Conservation (phyloP, 1,139 yeast species). For the Wickerhamomyces sp. region DNA sequence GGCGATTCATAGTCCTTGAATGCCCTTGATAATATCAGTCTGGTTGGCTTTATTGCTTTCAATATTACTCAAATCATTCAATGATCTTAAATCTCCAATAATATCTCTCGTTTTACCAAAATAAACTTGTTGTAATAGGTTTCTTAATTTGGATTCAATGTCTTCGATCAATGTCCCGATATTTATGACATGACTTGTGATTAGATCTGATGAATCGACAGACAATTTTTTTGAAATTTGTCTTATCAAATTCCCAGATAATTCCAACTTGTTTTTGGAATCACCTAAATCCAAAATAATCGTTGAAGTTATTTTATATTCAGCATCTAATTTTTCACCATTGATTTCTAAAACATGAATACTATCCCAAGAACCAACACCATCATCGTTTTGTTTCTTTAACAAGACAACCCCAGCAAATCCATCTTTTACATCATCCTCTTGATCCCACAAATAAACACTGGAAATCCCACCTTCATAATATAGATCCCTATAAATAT, state of each 20-base stretch:
- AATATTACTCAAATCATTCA: slow-evolving; percentile 38
- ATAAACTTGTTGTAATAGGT: slow-evolving; percentile 85
- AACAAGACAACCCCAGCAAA: slow-evolving; percentile 92
- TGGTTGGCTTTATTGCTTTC: slow-evolving; percentile 33
- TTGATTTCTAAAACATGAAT: slow-evolving; percentile 87
- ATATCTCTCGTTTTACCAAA: slow-evolving; percentile 93
- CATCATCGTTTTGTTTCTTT: slow-evolving; percentile 57
- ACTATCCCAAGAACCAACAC: slow-evolving; percentile 78
- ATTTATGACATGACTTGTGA: slow-evolving; percentile 60
- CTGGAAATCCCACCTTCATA: slow-evolving; percentile 91
- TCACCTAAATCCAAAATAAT: slow-evolving; percentile 66
- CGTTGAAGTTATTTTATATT: slow-evolving; percentile 80
- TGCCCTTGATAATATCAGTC: slow-evolving; percentile 42
- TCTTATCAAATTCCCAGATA: slow-evolving; percentile 84
- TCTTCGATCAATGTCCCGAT: slow-evolving; percentile 86
- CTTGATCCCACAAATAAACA: slow-evolving; percentile 90
- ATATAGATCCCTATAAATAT: slow-evolving; percentile 86
- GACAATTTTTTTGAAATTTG: slow-evolving; percentile 54
- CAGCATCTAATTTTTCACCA: slow-evolving; percentile 40
- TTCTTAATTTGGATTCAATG: slow-evolving; percentile 81
- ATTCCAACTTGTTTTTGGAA: slow-evolving; percentile 35
- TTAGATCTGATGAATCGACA: slow-evolving; percentile 26
- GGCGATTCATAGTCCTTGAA: slow-evolving; percentile 20
- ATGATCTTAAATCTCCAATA: slow-evolving; percentile 63
- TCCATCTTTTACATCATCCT: slow-evolving; percentile 36